Percentiles rank a stretch among this genome's conserved stretches.
These are phyloP conservation scores for Alternaria hordeiaustralica DNA, from an alignment of 2,329 filamentous ascomycete species.

Conservation along the genomic window DNA sequence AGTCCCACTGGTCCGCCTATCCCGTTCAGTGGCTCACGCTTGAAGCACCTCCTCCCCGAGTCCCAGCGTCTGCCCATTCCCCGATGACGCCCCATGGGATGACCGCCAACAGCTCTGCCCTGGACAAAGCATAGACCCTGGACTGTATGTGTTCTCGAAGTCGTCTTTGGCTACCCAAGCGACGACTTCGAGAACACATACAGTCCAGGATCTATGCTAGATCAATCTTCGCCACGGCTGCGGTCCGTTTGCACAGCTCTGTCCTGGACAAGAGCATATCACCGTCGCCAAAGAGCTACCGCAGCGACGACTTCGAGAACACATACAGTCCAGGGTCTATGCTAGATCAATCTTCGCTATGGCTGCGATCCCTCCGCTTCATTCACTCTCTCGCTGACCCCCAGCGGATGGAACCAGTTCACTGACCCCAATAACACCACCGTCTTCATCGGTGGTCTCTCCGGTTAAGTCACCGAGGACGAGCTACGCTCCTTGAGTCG, in stretches of 20 bases:
- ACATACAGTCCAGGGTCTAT: conserved; percentile 14
- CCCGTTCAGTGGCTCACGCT: neutral
- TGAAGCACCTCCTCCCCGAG: neutral
- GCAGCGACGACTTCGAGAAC: conserved; percentile 22
- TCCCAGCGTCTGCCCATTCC: neutral
- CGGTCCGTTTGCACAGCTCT: too few relatives aligned
- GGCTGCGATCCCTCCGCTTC: neutral
- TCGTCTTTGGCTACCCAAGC: too few relatives aligned
- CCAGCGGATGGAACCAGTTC: conserved; percentile 78
- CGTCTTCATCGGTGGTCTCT: conserved; percentile 95
- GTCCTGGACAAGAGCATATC: neutral
- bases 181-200: conserved; percentile 16
- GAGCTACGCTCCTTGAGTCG: conserved; percentile 93
- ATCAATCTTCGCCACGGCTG: conserved; percentile 5
- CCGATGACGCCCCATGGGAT: neutral
- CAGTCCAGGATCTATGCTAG: conserved; percentile 11
- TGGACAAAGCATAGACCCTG: conserved; percentile 16
- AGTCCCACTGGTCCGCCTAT: neutral
- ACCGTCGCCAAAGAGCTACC: conserved; percentile 29
- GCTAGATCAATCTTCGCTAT: conserved; percentile 7
- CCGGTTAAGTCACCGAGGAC: conserved; percentile 97
- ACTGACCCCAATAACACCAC: conserved; percentile 99
- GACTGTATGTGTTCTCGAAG: too few relatives aligned
- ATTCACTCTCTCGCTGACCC: neutral
- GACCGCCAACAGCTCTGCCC: conserved; percentile 9